Base-by-base conservation (phyloP, 148 eudicot species). In the Chenopodium berlandieri region DNA sequence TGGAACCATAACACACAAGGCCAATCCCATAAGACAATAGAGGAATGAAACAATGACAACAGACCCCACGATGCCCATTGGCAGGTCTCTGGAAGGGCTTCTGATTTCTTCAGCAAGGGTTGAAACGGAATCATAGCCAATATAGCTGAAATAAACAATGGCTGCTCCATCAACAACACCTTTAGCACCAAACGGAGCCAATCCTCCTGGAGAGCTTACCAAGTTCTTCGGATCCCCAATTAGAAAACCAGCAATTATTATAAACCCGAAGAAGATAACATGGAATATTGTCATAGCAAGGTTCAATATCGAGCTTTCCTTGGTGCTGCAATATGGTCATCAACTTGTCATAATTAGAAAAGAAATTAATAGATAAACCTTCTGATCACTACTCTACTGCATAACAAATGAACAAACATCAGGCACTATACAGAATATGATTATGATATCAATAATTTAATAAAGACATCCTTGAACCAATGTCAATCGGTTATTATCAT, bases 81-180 rank as follows among this genome's bases (percentile, higher is more conserved):
- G 98, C 31, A 95, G 91, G 75, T 82, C 87, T 83, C 77, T 87
- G 8, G 89, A 72, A 85, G 98, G 98, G 81, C 87, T 85, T 78
- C 81, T 89, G 32, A 92, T 91, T 87, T 95, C 97, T 87, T 95
- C 98, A 44, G 97, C 97, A 83, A 95, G 86, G 73, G 98, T 95
- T 74, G 98, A 93, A 73, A 95, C 97, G 0, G 96, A 88, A 82
- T 95, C 98, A 77, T 90, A 95, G 25, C 97, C 97, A 20, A 93
- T 90, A 79, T 89, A 95, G 87, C 97, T 90, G 73, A 95, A 89
- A 84, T 91, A 95, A 19, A 95, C 94, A 32, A 84, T 85, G 46
- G 98, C 95, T 62, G 98, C 94, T 46, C 96, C 98, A 85, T 95
- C 89, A 71, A 95, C 81, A 34, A 92, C 89, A 27, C 98, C 96